A percentile compares a stretch with the other conserved stretches of the same genome.
Conservation (phyloP, 1,284 basidiomycete genomes). For the Ustilago xerochloae region DNA sequence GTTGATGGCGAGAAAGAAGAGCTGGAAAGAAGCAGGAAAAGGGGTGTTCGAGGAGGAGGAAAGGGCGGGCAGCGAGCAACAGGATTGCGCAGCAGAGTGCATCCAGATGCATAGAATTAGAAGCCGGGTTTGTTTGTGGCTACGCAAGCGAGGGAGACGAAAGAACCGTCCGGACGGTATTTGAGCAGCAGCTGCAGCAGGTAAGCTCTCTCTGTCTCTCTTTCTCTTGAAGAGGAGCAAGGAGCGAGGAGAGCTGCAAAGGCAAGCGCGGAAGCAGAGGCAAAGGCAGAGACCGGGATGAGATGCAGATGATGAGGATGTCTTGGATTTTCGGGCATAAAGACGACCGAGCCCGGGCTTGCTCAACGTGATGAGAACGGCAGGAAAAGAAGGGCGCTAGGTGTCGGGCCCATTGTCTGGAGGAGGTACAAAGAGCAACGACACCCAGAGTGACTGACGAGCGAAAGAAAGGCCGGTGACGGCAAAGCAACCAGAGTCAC, state of each 20-base stretch:
- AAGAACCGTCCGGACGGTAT: background rate
- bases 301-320: too few species aligned
- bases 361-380: too few species aligned
- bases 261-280: background rate
- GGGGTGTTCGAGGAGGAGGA: background rate
- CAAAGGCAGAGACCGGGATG: background rate
- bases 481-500: background rate
- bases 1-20: background rate
- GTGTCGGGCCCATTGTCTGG: too few species aligned
- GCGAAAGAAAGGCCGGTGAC: background rate
- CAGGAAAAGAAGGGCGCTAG: too few species aligned
- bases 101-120: conserved; percentile 30
- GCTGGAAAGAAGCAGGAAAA: background rate
- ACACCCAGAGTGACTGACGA: too few species aligned
- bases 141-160: conserved; percentile 10
- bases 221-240: background rate
- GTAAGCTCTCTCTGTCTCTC: background rate
- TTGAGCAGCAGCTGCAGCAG: background rate
- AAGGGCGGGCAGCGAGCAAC: background rate
- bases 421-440: too few species aligned
- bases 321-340: too few species aligned
- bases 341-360: too few species aligned
- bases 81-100: conserved; percentile 11
- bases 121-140: conserved; percentile 41
- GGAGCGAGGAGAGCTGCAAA: background rate